A percentile compares a stretch with the other conserved stretches of the same genome.
phyloP scores from a whole-genome alignment of 768 basidiomycete genomes.

The Agrocybe pediades region DNA sequence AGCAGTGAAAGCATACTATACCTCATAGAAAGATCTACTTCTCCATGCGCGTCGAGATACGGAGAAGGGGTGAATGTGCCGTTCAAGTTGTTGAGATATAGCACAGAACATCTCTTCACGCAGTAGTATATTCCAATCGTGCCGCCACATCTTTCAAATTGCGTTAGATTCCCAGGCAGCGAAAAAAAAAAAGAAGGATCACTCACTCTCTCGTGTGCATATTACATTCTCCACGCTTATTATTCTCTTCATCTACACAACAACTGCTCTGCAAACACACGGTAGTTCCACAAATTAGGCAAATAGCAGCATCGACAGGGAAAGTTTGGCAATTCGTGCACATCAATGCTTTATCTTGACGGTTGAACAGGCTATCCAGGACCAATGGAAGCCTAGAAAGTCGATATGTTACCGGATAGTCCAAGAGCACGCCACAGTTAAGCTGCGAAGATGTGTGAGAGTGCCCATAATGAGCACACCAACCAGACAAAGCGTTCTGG shows the following conservation, averaged over 20 bases:
- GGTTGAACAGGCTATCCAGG: slow-evolving; percentile 83
- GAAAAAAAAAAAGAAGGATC: slow-evolving; percentile 1
- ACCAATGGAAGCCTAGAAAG: slow-evolving; percentile 79
- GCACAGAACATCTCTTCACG: slow-evolving; percentile 86
- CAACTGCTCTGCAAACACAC: slow-evolving; percentile 93
- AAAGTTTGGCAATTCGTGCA: slow-evolving; percentile 80
- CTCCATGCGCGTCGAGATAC: slow-evolving; percentile 93
- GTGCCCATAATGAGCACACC: slow-evolving; percentile 88
- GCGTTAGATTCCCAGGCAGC: neutral
- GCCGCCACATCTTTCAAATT: slow-evolving; percentile 75
- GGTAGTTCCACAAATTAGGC: slow-evolving; percentile 85
- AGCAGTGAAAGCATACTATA: slow-evolving; percentile 28
- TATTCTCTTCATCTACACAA: slow-evolving; percentile 71
- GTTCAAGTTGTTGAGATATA: slow-evolving; percentile 86
- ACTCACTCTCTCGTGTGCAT: slow-evolving; percentile 93
- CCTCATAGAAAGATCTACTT: slow-evolving; percentile 92
- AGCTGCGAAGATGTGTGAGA: slow-evolving; percentile 78
- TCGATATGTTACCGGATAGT: slow-evolving; percentile 83
- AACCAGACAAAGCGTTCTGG: slow-evolving; percentile 87
- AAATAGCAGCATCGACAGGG: slow-evolving; percentile 87
- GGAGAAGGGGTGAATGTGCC: slow-evolving; percentile 90
- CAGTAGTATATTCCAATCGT: slow-evolving; percentile 88
- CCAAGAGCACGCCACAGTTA: slow-evolving; percentile 78
- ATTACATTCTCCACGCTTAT: slow-evolving; percentile 87
- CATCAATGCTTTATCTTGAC: slow-evolving; percentile 68